A percentile compares a stretch with the other conserved stretches of the same genome.
Evolutionary conservation across 495 filamentous ascomycete genomes (phyloP).

Genomic region (Bacidia gigantensis): DNA sequence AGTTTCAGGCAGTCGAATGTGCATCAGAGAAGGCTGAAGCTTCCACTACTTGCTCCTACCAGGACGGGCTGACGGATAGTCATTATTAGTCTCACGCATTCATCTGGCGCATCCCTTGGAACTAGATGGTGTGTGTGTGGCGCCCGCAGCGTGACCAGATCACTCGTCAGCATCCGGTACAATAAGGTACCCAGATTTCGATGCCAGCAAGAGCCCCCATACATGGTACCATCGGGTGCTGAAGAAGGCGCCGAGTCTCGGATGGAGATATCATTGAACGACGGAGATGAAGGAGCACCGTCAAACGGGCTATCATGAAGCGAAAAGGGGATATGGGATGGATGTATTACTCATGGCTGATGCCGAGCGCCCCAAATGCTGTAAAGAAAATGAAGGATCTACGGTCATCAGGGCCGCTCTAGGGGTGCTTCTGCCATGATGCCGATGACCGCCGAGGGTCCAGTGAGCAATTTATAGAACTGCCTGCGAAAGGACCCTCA

Average conservation of each 20-base stretch:
- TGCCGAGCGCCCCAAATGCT: background rate
- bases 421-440: background rate
- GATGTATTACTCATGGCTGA: background rate
- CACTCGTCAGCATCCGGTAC: no score
- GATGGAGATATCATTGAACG: background rate
- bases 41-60: no score
- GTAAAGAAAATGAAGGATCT: background rate
- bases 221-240: no score
- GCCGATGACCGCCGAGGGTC: background rate
- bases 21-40: conserved; percentile 1
- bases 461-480: no score
- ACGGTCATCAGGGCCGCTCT: background rate
- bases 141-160: background rate
- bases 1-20: conserved; percentile 15
- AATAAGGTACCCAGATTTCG: no score
- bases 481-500: no score
- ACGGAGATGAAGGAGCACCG: background rate
- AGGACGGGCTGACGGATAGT: conserved; percentile 7
- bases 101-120: background rate
- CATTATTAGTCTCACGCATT: background rate
- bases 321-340: background rate
- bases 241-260: background rate
- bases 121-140: background rate
- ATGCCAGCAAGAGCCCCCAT: no score
- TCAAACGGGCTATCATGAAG: background rate